phyloP scores from a whole-genome alignment of 2,329 filamentous ascomycete genomes.

The Nothophoma quercina region DNA sequence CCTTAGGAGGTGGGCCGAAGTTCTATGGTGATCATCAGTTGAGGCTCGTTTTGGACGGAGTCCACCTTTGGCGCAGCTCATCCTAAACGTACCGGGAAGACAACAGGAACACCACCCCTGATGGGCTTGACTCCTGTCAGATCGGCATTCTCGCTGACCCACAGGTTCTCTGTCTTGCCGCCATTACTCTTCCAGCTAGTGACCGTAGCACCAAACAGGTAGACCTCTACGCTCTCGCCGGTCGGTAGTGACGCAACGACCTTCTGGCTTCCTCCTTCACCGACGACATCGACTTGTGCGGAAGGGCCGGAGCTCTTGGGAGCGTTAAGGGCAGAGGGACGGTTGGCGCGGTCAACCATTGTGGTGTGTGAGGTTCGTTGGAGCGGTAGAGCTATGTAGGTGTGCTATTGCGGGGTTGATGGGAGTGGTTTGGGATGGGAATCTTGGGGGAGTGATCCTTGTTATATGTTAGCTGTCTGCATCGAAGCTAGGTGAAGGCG shows the following conservation, averaged over 20 bases:
- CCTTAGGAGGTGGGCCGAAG: slow-evolving; percentile 78
- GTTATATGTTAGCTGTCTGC: not conserved
- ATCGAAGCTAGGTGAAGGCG: slow-evolving; percentile 4
- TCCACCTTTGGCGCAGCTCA: not conserved
- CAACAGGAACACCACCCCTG: slow-evolving; percentile 87
- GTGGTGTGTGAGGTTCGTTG: slow-evolving; percentile 21
- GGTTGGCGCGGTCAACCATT: slow-evolving; percentile 87
- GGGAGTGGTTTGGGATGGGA: not conserved
- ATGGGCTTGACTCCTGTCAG: slow-evolving; percentile 90
- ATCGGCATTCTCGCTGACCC: slow-evolving; percentile 79
- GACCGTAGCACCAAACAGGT: slow-evolving; percentile 92
- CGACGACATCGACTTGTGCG: slow-evolving; percentile 79
- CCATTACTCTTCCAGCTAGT: slow-evolving; percentile 88
- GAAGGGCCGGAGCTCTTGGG: slow-evolving; percentile 67
- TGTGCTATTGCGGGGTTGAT: slow-evolving; percentile 12
- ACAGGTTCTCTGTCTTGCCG: slow-evolving; percentile 79
- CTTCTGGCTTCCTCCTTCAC: slow-evolving; percentile 73
- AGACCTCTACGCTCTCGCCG: slow-evolving; percentile 83
- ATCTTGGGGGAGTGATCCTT: not conserved
- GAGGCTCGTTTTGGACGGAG: not conserved
- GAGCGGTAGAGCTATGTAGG: slow-evolving; percentile 4
- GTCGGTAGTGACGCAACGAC: slow-evolving; percentile 84
- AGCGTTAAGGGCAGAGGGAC: slow-evolving; percentile 71
- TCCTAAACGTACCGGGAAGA: slow-evolving; percentile 77
- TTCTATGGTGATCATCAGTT: slow-evolving; percentile 61